Conservation (phyloP, 768 basidiomycete genomes). For the Suillus fuscotomentosus region DNA sequence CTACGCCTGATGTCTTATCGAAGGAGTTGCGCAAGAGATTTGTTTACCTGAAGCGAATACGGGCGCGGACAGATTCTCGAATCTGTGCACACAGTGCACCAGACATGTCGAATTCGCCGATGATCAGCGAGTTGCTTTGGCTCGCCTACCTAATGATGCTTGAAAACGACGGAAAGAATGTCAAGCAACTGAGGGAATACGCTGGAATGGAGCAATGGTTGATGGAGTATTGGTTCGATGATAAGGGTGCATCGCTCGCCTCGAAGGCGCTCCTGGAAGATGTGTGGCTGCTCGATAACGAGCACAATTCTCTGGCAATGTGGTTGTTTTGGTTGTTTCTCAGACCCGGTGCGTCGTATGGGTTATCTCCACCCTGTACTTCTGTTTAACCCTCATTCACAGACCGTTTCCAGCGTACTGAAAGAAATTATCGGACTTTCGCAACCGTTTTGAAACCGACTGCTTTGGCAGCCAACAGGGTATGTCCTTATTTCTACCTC, state of each 20-base stretch:
- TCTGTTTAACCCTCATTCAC: neutral
- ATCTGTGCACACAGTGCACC: conserved; percentile 15
- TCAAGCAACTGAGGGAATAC: conserved; percentile 66
- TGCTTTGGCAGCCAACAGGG: conserved; percentile 66
- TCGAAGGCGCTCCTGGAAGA: conserved; percentile 39
- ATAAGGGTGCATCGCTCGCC: conserved; percentile 54
- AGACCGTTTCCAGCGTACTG: conserved; percentile 50
- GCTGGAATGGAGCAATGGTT: conserved; percentile 65
- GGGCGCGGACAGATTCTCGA: conserved; percentile 30
- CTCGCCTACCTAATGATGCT: conserved; percentile 75
- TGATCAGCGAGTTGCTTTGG: conserved; percentile 51
- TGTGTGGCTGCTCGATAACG: conserved; percentile 56
- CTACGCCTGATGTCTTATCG: conserved; percentile 47
- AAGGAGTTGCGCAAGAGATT: conserved; percentile 68
- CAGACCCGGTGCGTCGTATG: conserved; percentile 47
- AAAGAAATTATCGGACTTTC: conserved; percentile 42
- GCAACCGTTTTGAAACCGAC: conserved; percentile 54
- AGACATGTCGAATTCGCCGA: conserved; percentile 16
- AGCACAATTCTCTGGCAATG: conserved; percentile 60
- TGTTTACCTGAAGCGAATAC: conserved; percentile 54
- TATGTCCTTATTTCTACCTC: conserved; percentile 33
- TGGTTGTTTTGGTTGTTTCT: conserved; percentile 81
- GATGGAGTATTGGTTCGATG: conserved; percentile 63
- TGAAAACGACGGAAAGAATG: conserved; percentile 78
- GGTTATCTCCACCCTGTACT: conserved; percentile 1